Evolutionary conservation across 2,329 filamentous ascomycete species (phyloP).

Genomic region (Botrytis fragariae): DNA sequence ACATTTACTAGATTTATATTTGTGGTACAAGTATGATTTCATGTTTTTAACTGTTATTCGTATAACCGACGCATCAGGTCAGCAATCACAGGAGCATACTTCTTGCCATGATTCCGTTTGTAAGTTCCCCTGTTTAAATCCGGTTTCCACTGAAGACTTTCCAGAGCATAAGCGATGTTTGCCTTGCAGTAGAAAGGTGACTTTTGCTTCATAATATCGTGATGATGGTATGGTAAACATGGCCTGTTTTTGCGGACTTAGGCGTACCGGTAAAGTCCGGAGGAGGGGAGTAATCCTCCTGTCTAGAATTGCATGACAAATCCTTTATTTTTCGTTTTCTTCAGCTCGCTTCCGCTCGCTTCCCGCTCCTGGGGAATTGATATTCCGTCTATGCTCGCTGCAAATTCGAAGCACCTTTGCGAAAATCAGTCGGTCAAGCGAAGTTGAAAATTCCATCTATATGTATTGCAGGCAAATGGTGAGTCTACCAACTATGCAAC

Average conservation of each 20-base stretch:
- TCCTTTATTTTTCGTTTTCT: not conserved
- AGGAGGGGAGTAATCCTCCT: not conserved
- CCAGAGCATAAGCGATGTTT: not conserved
- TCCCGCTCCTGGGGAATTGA: not conserved
- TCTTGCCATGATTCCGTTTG: not conserved
- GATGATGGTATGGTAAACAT: conserved; percentile 2
- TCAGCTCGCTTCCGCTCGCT: not conserved
- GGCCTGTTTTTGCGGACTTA: not conserved
- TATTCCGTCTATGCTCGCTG: not conserved
- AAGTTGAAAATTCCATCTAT: not conserved
- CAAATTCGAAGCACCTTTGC: not conserved
- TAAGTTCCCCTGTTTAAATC: not conserved
- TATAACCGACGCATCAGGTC: not conserved
- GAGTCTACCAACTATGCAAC: not conserved
- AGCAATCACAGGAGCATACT: not conserved
- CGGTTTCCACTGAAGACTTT: not conserved
- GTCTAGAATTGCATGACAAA: not conserved
- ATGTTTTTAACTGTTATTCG: not conserved
- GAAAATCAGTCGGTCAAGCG: not conserved
- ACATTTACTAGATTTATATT: not conserved
- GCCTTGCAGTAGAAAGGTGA: not conserved
- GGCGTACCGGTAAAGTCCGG: not conserved
- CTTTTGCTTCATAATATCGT: not conserved
- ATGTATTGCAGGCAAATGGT: not conserved
- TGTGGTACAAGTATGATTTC: not conserved